Base-by-base conservation (phyloP, 2,329 filamentous ascomycete genomes). In the Orbilia javanica region DNA sequence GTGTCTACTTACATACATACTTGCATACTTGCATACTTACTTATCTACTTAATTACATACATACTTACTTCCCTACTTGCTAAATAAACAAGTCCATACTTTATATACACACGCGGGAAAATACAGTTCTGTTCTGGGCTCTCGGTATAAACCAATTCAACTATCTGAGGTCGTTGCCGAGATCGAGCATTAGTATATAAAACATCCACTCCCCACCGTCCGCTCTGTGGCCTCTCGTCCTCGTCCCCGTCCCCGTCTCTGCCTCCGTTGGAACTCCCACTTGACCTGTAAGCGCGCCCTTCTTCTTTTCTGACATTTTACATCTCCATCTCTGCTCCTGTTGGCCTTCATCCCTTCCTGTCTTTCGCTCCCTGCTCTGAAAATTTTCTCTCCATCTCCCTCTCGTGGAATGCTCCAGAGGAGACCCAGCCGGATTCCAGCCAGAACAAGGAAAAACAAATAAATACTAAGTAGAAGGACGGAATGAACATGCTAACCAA, bases 161-260 rank as follows among this genome's bases (percentile, higher is more conserved):
- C n/a, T n/a, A n/a, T n/a, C n/a, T n/a, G n/a, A n/a, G n/a, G n/a
- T n/a, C n/a, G n/a, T n/a, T n/a, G n/a, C n/a, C n/a, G n/a, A n/a
- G n/a, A n/a, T n/a, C n/a, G n/a, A n/a, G n/a, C n/a, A n/a, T n/a
- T 31, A 10, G 34, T 36, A 36, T 36, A 36, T 36, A 36, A 13
- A 39, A n/a, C n/a, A n/a, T n/a, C 34, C 8, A 39, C 34, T 10
- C 13, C 34, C 34, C 34, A 39, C 34, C 34, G 11, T 10, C 6
- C 34, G 13, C 31, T 2, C 7, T 4, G 34, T 13, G 6, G 11
- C 80, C 71, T 80, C 79, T 78, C 67, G 72, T 80, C 71, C 60
- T 64, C n/a, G n/a, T n/a, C n/a, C n/a, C n/a, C 53, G 64, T 80
- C 79, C 77, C 77, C 79, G 81, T 80, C 81, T 55, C 69, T 67